Evolutionary conservation across 345 rosid species (phyloP).

Genomic region (Eucalyptus dawsonii): DNA sequence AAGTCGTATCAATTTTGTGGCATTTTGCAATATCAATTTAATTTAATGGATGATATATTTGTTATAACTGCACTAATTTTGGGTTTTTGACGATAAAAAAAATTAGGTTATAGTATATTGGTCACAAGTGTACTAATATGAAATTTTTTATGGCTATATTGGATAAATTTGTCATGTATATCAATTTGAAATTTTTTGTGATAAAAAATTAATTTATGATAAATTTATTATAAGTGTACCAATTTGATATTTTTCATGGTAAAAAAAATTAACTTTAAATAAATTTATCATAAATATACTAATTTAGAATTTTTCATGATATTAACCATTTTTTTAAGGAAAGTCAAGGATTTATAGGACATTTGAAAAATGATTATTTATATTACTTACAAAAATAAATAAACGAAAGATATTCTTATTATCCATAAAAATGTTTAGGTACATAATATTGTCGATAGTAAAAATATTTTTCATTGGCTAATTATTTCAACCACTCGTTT

Average conservation of each 20-base stretch:
- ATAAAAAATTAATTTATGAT: too few relatives aligned
- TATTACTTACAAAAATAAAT: background rate
- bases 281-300: too few relatives aligned
- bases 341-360: too few relatives aligned
- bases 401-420: accelerated
- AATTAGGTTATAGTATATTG: too few relatives aligned
- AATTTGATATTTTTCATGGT: too few relatives aligned
- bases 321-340: too few relatives aligned
- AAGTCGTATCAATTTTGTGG: accelerated
- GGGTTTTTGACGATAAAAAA: accelerated
- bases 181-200: too few relatives aligned
- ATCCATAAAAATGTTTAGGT: too few relatives aligned
- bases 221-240: accelerated
- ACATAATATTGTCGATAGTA: background rate
- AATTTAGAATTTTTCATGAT: accelerated
- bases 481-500: background rate
- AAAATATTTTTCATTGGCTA: background rate
- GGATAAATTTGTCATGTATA: accelerated
- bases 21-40: accelerated
- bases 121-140: accelerated
- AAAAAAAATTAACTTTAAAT: too few relatives aligned
- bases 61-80: too few relatives aligned
- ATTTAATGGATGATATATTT: too few relatives aligned
- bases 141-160: accelerated
- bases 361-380: too few relatives aligned